Evolutionary conservation across 2,329 filamentous ascomycete genomes (phyloP).

Genomic region (Scedosporium boydii): DNA sequence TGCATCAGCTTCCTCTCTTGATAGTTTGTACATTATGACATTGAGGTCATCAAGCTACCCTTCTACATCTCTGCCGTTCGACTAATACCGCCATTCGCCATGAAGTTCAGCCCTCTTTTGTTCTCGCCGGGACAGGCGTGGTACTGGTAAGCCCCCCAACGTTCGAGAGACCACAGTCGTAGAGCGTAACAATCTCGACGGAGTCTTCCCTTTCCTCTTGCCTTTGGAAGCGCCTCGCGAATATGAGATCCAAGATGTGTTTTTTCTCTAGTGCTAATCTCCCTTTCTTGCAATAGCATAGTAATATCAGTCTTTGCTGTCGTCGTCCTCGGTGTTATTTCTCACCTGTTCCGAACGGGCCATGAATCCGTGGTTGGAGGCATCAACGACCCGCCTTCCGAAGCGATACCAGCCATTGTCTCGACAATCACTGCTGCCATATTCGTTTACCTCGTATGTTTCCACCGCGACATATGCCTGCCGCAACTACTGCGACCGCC

Average conservation of each 20-base stretch:
- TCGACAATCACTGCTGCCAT: conserved; percentile 81
- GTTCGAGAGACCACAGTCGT: no score
- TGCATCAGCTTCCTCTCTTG: neutral
- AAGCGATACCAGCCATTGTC: conserved; percentile 69
- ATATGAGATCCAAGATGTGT: no score
- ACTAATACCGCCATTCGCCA: neutral
- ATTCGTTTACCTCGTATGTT: conserved; percentile 72
- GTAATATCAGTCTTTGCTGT: conserved; percentile 58
- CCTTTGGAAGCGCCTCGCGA: neutral
- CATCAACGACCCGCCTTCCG: conserved; percentile 55
- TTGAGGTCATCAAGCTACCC: neutral
- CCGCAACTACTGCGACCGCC: neutral
- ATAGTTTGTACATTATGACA: neutral
- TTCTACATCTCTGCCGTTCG: neutral
- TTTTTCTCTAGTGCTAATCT: no score
- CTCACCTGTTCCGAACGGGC: conserved; percentile 65
- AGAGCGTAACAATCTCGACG: no score
- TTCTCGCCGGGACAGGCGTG: conserved; percentile 3
- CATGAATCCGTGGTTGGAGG: conserved; percentile 79
- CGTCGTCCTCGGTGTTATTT: conserved; percentile 52
- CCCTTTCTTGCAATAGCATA: conserved; percentile 46
- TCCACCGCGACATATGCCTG: neutral
- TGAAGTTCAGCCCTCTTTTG: conserved; percentile 1
- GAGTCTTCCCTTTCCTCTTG: neutral
- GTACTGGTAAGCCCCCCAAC: neutral